Conservation (phyloP, 371 early-diverging fungal genomes). For the Mortierella sp. region DNA sequence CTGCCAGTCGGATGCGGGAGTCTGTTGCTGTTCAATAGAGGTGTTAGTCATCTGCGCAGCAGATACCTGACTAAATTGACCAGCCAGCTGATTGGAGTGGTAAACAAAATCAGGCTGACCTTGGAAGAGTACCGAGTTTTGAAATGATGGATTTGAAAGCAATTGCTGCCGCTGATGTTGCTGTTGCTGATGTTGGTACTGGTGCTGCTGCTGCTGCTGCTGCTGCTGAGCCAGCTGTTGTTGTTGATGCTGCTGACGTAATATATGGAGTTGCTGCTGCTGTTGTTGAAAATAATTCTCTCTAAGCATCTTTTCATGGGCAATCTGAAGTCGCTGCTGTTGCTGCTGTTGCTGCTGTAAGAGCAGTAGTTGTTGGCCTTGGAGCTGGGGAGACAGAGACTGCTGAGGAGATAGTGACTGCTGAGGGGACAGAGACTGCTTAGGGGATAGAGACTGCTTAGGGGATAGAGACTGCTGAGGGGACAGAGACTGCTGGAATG, state of each 20-base stretch:
- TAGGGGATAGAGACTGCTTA: neutral
- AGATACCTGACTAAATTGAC: too few relatives aligned
- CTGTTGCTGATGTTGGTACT: constrained; percentile 9
- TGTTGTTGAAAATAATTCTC: constrained; percentile 23
- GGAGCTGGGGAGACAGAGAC: neutral
- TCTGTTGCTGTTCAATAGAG: neutral
- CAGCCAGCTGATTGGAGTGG: neutral
- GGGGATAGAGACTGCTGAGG: neutral
- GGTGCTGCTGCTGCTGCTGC: constrained; percentile 19
- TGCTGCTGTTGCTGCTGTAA: constrained; percentile 24
- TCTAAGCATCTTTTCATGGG: neutral
- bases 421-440: constrained; percentile 8
- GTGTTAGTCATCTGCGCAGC: neutral
- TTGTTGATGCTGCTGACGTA: constrained; percentile 22
- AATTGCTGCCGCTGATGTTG: constrained; percentile 11
- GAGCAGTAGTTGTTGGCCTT: constrained; percentile 21
- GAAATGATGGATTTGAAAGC: neutral
- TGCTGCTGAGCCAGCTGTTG: constrained; percentile 13
- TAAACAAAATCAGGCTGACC: constrained; percentile 15
- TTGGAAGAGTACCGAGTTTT: constrained; percentile 37
- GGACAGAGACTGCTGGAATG: constrained; percentile 10
- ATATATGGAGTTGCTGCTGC: constrained; percentile 25
- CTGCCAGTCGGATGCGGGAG: neutral
- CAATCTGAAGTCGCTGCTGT: neutral
- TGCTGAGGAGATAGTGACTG: constrained; percentile 8